Percentiles rank a stretch among this genome's conserved stretches.
phyloP scores from a whole-genome alignment of 495 filamentous ascomycete genomes.

The Tirmania nivea region DNA sequence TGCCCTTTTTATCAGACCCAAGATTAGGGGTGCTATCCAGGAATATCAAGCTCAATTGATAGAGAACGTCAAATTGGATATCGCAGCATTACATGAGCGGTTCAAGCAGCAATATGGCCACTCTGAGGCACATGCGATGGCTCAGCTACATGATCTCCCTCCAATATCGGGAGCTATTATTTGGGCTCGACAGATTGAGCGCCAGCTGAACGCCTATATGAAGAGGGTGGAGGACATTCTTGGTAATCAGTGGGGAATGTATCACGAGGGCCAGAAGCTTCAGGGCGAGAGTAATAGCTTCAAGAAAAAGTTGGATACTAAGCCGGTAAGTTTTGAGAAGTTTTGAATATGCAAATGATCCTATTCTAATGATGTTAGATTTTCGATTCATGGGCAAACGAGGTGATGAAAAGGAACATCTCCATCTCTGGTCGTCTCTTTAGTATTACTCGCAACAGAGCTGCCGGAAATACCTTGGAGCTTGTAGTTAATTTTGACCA shows the following conservation, averaged over 20 bases:
- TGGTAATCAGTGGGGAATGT: conserved; percentile 78
- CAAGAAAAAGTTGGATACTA: conserved; percentile 84
- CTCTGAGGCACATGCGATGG: conserved; percentile 94
- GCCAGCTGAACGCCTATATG: conserved; percentile 87
- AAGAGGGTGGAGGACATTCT: conserved; percentile 91
- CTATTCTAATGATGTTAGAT: conserved; percentile 23
- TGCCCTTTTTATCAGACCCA: conserved; percentile 87
- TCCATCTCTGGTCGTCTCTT: conserved; percentile 83
- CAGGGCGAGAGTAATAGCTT: conserved; percentile 74
- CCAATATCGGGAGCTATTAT: conserved; percentile 92
- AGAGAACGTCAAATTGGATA: conserved; percentile 89
- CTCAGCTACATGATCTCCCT: conserved; percentile 80
- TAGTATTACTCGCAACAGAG: conserved; percentile 64
- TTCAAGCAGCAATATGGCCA: conserved; percentile 98
- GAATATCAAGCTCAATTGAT: conserved; percentile 96
- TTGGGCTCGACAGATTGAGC: conserved; percentile 91
- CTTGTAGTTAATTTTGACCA: conserved; percentile 89
- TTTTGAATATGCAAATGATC: too few relatives aligned
- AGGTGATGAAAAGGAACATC: conserved; percentile 66
- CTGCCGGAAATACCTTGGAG: conserved; percentile 66
- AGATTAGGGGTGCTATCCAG: conserved; percentile 89
- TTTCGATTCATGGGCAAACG: conserved; percentile 84
- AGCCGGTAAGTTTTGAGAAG: conserved; percentile 23
- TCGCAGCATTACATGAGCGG: conserved; percentile 73
- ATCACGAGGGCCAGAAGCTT: conserved; percentile 85